Evolutionary conservation across 1,139 yeast species (phyloP), one percentile per base, ranked within the genome.

Genomic region (Eremothecium coryli): DNA sequence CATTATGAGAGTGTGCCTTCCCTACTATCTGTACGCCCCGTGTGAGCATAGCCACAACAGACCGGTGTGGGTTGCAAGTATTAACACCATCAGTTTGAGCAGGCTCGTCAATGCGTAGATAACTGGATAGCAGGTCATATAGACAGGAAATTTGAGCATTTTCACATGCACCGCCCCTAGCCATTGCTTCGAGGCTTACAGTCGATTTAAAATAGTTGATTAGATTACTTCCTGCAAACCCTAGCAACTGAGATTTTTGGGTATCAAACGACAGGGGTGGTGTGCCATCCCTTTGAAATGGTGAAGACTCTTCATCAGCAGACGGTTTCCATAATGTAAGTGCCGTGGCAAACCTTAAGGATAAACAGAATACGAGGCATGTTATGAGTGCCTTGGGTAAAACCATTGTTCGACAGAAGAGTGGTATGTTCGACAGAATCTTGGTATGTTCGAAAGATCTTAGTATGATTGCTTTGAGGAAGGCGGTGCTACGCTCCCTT

Each of bases 1-100:
- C 90, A 49, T 80, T 81, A 50, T 81, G 90, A 0, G 85, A 76
- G 48, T 80, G 90, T 14, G 78, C 62, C 4, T 72, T 71, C 35
- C 66, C 64, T 21, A 69, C 54, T 2, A 48, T 46, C 23, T 63
- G 55, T 1, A 73, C 72, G 44, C 72, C 76, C 34, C 71, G 58
- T 2, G 74, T 73, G 26, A 73, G 50, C 11, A 38, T 42, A 13
- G 48, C 43, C 10, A 48, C 43, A 8, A 29, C 27, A 4, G 52
- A 41, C 11, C 31, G 34, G 20, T 33, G 37, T 3, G 30, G 30
- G n/a, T 16, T n/a, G 17, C 30, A 27, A 27, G n/a, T 25, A 5
- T 7, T 20, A 20, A 8, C 9, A 7, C 22, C 10, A 8, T 20
- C 10, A 8, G 10, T 10, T 8, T 20, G 9, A 7, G 7, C 22